Evolutionary conservation across 2,329 filamentous ascomycete species (phyloP).

Genomic region (Aspergillus flavus): DNA sequence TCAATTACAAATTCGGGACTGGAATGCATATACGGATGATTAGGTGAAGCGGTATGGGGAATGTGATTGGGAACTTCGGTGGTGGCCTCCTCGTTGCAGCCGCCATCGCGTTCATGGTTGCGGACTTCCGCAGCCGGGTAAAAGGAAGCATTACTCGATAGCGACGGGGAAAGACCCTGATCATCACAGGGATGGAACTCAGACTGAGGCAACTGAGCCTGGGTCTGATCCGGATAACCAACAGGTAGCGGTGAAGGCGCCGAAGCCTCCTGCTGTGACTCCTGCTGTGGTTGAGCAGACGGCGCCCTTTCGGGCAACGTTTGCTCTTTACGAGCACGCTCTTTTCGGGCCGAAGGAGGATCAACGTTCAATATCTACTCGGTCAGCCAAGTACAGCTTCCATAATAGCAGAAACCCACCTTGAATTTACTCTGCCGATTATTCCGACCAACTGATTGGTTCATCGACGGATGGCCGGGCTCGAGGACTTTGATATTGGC

Average conservation of each 20-base stretch:
- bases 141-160: not conserved
- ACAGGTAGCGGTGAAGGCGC: not conserved
- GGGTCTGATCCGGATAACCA: not conserved
- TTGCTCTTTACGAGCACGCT: slow-evolving; percentile 1
- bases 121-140: not conserved
- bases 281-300: not conserved
- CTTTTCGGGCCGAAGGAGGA: slow-evolving; percentile 14
- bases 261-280: not conserved
- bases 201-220: not conserved
- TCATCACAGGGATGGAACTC: not conserved
- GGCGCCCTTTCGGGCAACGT: not conserved
- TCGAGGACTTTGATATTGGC: slow-evolving; percentile 33
- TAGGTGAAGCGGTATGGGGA: not conserved
- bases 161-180: not conserved
- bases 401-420: slow-evolving; percentile 2
- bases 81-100: not conserved
- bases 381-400: not conserved
- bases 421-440: slow-evolving; percentile 29
- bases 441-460: slow-evolving; percentile 22
- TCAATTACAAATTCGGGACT: slow-evolving; percentile 27
- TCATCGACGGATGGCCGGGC: slow-evolving; percentile 35
- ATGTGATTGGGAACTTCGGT: not conserved
- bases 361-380: slow-evolving; percentile 27
- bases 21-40: slow-evolving; percentile 26
- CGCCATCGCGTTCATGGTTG: not conserved